Percentiles rank a stretch among this genome's conserved stretches.
phyloP scores from a whole-genome alignment of 768 basidiomycete genomes.

The Mycena belliarum region DNA sequence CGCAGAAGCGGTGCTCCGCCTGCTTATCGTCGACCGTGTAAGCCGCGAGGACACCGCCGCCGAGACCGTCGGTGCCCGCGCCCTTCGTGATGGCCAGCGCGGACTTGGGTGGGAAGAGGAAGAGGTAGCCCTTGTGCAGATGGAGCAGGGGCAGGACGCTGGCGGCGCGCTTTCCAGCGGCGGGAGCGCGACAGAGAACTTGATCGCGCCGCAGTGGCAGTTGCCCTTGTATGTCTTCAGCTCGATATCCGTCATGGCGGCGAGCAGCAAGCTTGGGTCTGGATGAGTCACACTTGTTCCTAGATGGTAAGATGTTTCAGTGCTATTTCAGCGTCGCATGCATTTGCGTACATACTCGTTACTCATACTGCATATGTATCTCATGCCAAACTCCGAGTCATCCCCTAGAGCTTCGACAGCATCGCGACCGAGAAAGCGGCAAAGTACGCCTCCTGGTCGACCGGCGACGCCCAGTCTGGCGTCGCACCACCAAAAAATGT shows the following conservation, averaged over 20 bases:
- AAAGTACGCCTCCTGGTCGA: conserved; percentile 47
- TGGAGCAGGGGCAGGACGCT: conserved; percentile 19
- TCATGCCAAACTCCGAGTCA: no score
- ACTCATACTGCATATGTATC: no score
- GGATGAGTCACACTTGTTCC: conserved; percentile 1
- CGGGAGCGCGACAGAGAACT: conserved; percentile 16
- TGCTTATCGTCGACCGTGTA: conserved; percentile 15
- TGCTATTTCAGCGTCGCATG: no score
- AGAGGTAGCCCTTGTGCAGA: conserved; percentile 25
- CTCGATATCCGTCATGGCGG: conserved; percentile 1
- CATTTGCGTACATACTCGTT: no score
- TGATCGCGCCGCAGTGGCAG: conserved; percentile 23
- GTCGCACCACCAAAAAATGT: conserved; percentile 53
- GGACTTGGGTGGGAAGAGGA: conserved; percentile 13
- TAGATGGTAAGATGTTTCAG: no score
- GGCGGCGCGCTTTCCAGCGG: conserved; percentile 14
- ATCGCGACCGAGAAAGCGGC: conserved; percentile 50
- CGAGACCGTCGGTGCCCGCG: conserved; percentile 19
- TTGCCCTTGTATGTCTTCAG: conserved; percentile 20
- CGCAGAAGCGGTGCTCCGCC: conserved; percentile 17
- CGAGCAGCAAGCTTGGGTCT: background rate
- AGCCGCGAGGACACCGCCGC: conserved; percentile 12
- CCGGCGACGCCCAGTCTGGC: conserved; percentile 42
- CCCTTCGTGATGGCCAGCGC: conserved; percentile 15
- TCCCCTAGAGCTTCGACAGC: background rate